phyloP scores from a whole-genome alignment of 1,139 yeast species.

The Blastobotrys malaysiensis region DNA sequence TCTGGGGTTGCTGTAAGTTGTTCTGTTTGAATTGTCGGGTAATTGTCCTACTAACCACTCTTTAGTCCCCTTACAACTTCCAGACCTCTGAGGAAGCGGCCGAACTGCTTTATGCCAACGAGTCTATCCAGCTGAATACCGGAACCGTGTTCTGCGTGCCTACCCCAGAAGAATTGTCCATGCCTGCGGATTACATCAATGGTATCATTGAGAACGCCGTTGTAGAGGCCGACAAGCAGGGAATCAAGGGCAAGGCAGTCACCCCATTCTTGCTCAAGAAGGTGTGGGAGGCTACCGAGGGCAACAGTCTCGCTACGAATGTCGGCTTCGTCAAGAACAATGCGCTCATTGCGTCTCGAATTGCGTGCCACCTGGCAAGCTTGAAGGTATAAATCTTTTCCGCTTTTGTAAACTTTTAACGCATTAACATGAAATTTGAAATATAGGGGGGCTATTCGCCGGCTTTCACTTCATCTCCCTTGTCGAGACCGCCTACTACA shows the following conservation, averaged over 20 bases:
- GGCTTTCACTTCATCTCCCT: neutral
- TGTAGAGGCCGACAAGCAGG: conserved; percentile 46
- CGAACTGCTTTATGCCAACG: conserved; percentile 46
- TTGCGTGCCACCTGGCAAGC: conserved; percentile 50
- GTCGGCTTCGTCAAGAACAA: conserved; percentile 73
- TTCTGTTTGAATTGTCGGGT: neutral
- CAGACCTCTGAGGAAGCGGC: conserved; percentile 55
- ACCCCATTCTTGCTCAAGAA: conserved; percentile 72
- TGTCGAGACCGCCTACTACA: neutral
- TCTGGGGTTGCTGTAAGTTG: conserved; percentile 48
- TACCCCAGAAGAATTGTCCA: conserved; percentile 61
- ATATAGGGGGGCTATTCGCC: neutral
- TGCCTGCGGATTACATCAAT: conserved; percentile 50
- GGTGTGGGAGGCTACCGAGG: conserved; percentile 62
- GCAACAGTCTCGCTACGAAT: conserved; percentile 66
- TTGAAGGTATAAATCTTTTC: conserved; percentile 34
- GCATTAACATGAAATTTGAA: neutral
- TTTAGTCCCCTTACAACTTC: conserved; percentile 59
- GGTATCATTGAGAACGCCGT: conserved; percentile 55
- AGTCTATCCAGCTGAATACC: conserved; percentile 47
- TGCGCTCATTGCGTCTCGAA: conserved; percentile 60
- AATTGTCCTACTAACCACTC: conserved; percentile 13
- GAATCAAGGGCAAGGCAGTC: conserved; percentile 63
- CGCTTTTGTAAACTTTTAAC: neutral
- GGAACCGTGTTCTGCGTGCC: conserved; percentile 82